Evolutionary conservation across 768 basidiomycete genomes (phyloP), one percentile per base, ranked within the genome.

Genomic region (Coprinopsis marcescibilis): DNA sequence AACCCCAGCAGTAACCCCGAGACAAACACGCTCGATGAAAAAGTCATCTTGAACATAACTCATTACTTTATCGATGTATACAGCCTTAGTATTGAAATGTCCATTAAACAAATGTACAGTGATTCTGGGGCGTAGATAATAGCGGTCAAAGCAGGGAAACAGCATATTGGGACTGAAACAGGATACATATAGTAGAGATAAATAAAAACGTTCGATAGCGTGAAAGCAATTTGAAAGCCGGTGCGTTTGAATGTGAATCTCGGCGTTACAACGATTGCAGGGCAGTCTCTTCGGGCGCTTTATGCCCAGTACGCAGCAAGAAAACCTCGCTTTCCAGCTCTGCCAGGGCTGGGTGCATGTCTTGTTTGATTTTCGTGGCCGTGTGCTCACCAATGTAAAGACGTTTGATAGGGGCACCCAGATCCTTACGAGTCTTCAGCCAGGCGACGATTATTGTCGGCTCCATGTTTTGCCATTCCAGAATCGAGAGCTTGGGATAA

Each of bases 321-420:
- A 56, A 45, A 4, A 55, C 27, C 6, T 26, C 23, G 29, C 45
- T 37, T 3, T 27, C 23, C 11, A 34, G 24, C 10, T 20, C 40
- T 38, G 8, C 25, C 14, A 53, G 32, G 17, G 26, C 34, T 27
- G 32, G 20, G 19, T 35, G 38, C 20, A 65, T 59, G 7, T 57
- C 56, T 33, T 57, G 45, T 5, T 41, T 53, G 19, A 68, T 46
- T 13, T 42, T 52, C 4, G 42, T 35, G 14, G 55, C 60, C 47
- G 67, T 34, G 17, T 62, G 50, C 4, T 60, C 60, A 2, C 57
- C 49, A 33, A 79, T 52, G 56, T 78, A 83, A n/a, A 78, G 57
- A 54, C 69, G 77, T 51, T 59, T 58, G 45, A 83, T 52, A 17
- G 80, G 78, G n/a, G 58, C 56, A 6, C 70, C 72, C 24, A 74